phyloP scores from a whole-genome alignment of 1,284 basidiomycete species.

The Malassezia globosa region DNA sequence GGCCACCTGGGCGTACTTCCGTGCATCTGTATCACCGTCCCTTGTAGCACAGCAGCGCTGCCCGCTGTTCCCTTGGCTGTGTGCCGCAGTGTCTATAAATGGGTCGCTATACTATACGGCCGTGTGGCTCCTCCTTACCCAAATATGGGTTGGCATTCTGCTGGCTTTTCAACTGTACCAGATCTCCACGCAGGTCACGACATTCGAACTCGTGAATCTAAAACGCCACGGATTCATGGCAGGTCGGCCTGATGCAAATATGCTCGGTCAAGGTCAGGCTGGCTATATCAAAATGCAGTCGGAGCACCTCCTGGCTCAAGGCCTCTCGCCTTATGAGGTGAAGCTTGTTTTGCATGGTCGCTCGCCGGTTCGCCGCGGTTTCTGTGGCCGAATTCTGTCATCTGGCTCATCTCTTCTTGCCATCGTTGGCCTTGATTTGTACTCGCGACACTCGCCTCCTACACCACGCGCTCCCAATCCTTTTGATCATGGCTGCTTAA shows the following conservation, averaged over 20 bases:
- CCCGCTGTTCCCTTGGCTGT: neutral
- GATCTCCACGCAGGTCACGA: conserved; percentile 85
- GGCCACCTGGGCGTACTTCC: conserved; percentile 58
- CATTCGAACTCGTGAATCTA: conserved; percentile 85
- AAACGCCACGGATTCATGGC: conserved; percentile 96
- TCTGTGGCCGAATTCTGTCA: neutral
- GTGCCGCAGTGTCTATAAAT: conserved; percentile 54
- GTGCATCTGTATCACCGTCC: conserved; percentile 14
- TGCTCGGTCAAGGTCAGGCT: conserved; percentile 6
- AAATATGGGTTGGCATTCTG: conserved; percentile 82
- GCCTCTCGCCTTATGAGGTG: conserved; percentile 1
- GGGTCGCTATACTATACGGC: conserved; percentile 71
- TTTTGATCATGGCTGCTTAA: conserved; percentile 71
- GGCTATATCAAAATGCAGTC: conserved; percentile 12
- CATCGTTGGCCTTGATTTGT: conserved; percentile 79
- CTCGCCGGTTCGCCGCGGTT: neutral
- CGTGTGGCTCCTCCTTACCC: conserved; percentile 75
- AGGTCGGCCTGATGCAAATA: conserved; percentile 40
- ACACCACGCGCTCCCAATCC: conserved; percentile 66
- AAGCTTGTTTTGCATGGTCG: conserved; percentile 4
- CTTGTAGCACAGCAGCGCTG: neutral
- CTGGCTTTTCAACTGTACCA: conserved; percentile 80
- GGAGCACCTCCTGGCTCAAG: conserved; percentile 6
- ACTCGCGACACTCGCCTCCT: conserved; percentile 82
- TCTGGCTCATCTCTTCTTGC: conserved; percentile 61